Evolutionary conservation across 2,329 filamentous ascomycete species (phyloP), one percentile per base, ranked within the genome.

Genomic region (Aureobasidium sp.): DNA sequence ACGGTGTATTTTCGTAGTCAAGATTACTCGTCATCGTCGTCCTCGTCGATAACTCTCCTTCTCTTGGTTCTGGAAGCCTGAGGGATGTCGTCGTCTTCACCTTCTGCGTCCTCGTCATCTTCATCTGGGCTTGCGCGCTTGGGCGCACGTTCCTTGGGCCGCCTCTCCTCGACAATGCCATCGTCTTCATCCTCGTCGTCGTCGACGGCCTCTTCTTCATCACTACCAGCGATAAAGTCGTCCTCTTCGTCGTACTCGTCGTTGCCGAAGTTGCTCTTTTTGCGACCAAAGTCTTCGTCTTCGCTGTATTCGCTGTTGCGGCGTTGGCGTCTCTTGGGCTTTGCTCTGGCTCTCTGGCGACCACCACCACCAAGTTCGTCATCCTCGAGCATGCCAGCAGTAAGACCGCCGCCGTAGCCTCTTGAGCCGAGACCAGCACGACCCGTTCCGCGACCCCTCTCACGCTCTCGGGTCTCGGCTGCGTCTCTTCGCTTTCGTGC

Each of bases 201-300:
- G 3, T 78, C 83, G 33, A 81, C 83, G 61, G 78, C 75, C 42
- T 82, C 83, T 43, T 74, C 71, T 60, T 73, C 73, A 65, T 90
- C 88, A 67, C 86, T 90, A 3, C 79, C 79, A 3, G 87, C 89
- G 60, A 93, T 81, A 70, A 93, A 93, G 61, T 87, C 89, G 68
- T 93, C 89, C 35, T 87, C 87, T 69, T 87, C 81, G 64, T 92
- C 88, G 69, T 93, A 93, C 66, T 90, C 87, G 65, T 92, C 87
- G 62, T 86, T 81, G 57, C 83, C 81, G 33, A 80, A 80, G 47
- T 77, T 77, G 33, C 84, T 82, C 38, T 81, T 80, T 17, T 84
- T 83, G 37, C 85, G 78, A 62, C 89, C 87, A 65, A 90, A 87
- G 67, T 91, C 89, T 9, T 89, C 89, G 67, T 92, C 88, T 63